Evolutionary conservation across 208 protist genomes (phyloP), one percentile per base, ranked within the genome.

Genomic region (Acanthamoeba healyi): DNA sequence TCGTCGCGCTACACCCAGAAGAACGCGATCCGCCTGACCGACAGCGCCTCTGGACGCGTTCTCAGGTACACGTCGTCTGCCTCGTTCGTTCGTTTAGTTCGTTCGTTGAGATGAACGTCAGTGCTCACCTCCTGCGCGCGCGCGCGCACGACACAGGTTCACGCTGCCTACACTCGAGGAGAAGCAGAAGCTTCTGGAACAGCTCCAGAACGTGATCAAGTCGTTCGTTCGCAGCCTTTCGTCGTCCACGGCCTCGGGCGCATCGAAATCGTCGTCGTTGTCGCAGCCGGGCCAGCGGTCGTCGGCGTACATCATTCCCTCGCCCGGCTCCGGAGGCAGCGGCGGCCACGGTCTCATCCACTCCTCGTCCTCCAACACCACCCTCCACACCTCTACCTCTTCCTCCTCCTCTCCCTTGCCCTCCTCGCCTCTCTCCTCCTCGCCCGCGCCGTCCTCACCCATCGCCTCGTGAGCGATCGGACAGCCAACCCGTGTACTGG

Each of bases 1-100:
- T 54, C 79, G 42, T 65, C 49, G 32, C n/a, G 38, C 32, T 61
- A 88, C 79, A 88, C 79, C 32, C 79, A 88, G 79, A 88, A 61
- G 79, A 88, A 88, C 38, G 79, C 79, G 26, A 36, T 88, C 10
- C 65, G 65, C 65, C 24, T 74, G 15, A 40, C 65, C 29, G 65
- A 74, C 36, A 17, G n/a, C n/a, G 36, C 36, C 36, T 40, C 65
- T 19, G 65, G 65, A 6, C 65, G 65, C 10, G 65, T 74, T 2
- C 9, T 74, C 36, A 10, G 65, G 65, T 74, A 26, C n/a, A n/a
- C 65, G 65, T 34, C 29, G 15, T 74, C 29, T 19, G 38, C 17
- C 65, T 17, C 36, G 2, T 42, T 61, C 17, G 2, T 61, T 19
- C 19, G 7, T 61, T 5, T 61, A 26, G 2, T 61, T 61, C 54